phyloP scores from a whole-genome alignment of 1,284 basidiomycete species.

The Neotropicomus parvogracilis region DNA sequence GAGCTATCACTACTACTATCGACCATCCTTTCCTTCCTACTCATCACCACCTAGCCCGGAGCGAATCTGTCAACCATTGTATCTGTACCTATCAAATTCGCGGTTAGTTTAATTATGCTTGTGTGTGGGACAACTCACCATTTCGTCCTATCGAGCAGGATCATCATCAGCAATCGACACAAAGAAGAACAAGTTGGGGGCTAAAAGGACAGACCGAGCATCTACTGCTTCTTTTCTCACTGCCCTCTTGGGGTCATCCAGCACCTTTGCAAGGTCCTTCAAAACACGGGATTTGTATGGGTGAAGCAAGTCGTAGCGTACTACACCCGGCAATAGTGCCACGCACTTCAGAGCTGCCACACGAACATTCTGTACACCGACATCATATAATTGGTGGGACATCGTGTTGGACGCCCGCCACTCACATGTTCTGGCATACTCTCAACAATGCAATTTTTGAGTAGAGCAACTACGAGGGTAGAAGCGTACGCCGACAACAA shows the following conservation, averaged over 20 bases:
- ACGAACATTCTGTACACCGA: constrained; percentile 59
- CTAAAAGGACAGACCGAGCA: constrained; percentile 49
- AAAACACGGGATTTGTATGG: constrained; percentile 71
- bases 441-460: constrained; percentile 52
- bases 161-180: constrained; percentile 3
- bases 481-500: constrained; percentile 66
- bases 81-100: constrained; percentile 50
- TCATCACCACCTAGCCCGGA: no score
- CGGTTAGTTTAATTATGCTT: not conserved
- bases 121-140: constrained; percentile 39
- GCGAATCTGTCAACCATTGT: constrained; percentile 39
- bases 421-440: constrained; percentile 56
- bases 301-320: constrained; percentile 78
- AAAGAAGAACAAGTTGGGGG: not conserved
- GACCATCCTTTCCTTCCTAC: not conserved
- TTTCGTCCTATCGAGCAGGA: constrained; percentile 41
- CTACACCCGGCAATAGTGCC: constrained; percentile 63
- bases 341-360: constrained; percentile 74
- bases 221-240: constrained; percentile 88
- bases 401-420: constrained; percentile 1
- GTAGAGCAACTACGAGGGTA: constrained; percentile 68
- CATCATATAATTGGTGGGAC: not conserved
- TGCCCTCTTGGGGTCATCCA: constrained; percentile 81
- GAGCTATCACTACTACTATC: no score
- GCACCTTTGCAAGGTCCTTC: constrained; percentile 63